These are phyloP conservation scores for Alternaria metachromatica DNA, from an alignment of 2,329 filamentous ascomycete genomes.

Conservation along the genomic window DNA sequence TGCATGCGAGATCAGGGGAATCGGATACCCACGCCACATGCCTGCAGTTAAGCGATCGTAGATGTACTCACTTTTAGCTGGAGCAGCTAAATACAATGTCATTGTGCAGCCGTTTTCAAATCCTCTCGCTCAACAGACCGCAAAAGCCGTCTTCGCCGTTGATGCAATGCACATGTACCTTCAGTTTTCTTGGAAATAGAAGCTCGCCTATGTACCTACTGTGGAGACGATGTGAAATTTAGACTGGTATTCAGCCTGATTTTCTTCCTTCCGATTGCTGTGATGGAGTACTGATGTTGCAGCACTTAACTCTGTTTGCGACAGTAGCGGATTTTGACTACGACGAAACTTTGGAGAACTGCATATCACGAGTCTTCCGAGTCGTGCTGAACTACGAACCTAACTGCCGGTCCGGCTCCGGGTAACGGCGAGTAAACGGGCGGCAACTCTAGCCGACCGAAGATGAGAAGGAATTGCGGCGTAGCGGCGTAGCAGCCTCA, in stretches of 20 bases:
- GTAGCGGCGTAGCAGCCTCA: slow-evolving; percentile 1
- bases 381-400: not conserved
- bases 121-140: not conserved
- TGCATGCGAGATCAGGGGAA: not conserved
- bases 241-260: not conserved
- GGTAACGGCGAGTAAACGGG: not conserved
- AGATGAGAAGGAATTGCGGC: not conserved
- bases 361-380: not conserved
- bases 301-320: not conserved
- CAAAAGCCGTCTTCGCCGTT: not conserved
- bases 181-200: not conserved
- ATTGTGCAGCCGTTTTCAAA: not conserved
- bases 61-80: not conserved
- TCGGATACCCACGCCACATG: not conserved
- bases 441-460: not conserved
- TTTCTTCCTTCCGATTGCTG: not conserved
- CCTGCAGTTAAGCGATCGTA: not conserved
- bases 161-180: not conserved
- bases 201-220: not conserved
- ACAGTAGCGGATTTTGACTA: not conserved
- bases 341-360: not conserved
- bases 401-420: not conserved
- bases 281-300: not conserved
- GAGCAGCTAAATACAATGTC: not conserved
- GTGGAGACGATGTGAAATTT: not conserved